Base-by-base conservation (phyloP, 78 protist genomes). In the Isochrysis galbana region DNA sequence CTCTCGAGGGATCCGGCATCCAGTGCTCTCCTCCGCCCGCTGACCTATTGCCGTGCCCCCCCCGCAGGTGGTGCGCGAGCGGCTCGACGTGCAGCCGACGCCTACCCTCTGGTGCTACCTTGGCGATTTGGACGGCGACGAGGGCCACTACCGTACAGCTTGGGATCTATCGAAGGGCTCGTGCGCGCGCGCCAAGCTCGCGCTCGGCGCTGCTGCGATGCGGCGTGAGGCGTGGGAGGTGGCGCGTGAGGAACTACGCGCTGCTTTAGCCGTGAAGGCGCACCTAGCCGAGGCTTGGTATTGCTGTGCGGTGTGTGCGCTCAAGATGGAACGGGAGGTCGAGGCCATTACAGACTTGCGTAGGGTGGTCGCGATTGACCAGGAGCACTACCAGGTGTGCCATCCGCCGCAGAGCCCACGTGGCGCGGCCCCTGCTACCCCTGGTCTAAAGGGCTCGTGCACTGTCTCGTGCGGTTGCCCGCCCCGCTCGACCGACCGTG, bases 141-240 rank as follows among this genome's bases (percentile, higher is more conserved):
- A 7, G n/a, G 29, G 23, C 5, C 74, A 61, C 74, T 61, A 61
- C 74, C 3, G 36, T 32, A 61, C 74, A 7, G 74, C 74, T 23
- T 61, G 74, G 74, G 23, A 61, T 23, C n/a, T 61, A 23, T 61
- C 74, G n/a, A 11, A 3, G 36, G 74, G 74, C 4, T 61, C 74
- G 74, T 61, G 74, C 14, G 74, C 74, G 74, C 74, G 74, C 74
- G 74, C 74, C 36, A 61, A 61, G 74, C 74, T 61, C 5, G 74
- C 74, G 10, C 74, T 61, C 74, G 74, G 74, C n/a, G 74, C 74
- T 23, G 74, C 74, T 23, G 74, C 74, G 74, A 61, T 61, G 74
- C 74, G 74, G 74, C 74, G 10, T 32, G 74, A 61, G 74, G 10
- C 74, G 74, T 61, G 74, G 74, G 74, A 61, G 74, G 74, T 26